Conservation (phyloP, 1,139 yeast species). For the Debaryomycetaceae sp. region DNA sequence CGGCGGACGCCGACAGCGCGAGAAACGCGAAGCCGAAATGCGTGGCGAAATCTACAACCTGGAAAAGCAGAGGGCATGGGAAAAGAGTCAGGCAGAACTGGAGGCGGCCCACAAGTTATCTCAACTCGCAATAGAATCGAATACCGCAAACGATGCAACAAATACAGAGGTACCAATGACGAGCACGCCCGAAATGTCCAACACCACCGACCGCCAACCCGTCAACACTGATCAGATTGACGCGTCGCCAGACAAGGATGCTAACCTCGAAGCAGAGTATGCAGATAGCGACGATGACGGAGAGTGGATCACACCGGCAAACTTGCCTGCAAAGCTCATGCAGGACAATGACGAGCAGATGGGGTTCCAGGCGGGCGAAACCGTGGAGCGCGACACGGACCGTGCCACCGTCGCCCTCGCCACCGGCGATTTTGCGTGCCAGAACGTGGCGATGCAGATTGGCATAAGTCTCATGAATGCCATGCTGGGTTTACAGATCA, state of each 20-base stretch:
- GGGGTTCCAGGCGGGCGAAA: constrained; percentile 16
- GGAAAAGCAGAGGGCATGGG: neutral
- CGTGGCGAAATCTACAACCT: constrained; percentile 2
- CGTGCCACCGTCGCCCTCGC: constrained; percentile 60
- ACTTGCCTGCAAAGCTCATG: constrained; percentile 55
- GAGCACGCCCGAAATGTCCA: constrained; percentile 4
- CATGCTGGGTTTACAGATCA: constrained; percentile 75
- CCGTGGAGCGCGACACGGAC: constrained; percentile 1
- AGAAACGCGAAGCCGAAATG: constrained; percentile 35
- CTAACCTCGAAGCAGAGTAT: constrained; percentile 30
- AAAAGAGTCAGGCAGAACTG: constrained; percentile 11
- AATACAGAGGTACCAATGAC: constrained; percentile 1
- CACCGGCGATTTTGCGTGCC: constrained; percentile 96
- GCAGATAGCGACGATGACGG: constrained; percentile 67
- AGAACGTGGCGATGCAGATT: constrained; percentile 85
- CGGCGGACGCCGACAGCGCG: constrained; percentile 52
- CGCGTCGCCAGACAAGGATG: constrained; percentile 4
- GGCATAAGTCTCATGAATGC: constrained; percentile 81
- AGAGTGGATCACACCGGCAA: constrained; percentile 93
- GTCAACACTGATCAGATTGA: too few species aligned
- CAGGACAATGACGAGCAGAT: constrained; percentile 47
- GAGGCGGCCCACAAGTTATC: constrained; percentile 5
- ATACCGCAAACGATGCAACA: constrained; percentile 3
- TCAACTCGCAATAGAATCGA: constrained; percentile 2
- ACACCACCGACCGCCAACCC: constrained; percentile 1